These are phyloP conservation scores for Candida quercuum DNA, from an alignment of 805 yeast species.

Conservation along the genomic window DNA sequence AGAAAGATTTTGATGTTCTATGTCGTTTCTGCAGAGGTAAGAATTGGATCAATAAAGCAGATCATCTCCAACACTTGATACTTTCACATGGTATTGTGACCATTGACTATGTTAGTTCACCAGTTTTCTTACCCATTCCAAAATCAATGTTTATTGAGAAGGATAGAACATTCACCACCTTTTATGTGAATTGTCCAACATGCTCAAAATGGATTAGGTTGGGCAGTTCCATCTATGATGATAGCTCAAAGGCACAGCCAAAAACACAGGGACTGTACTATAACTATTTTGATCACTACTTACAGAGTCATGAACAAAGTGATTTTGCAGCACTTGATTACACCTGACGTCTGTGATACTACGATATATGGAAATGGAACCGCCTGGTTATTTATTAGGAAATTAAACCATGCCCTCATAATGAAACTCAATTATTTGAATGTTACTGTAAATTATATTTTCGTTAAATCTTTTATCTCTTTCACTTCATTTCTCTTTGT, in stretches of 20 bases:
- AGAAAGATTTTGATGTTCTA: slow-evolving; percentile 9
- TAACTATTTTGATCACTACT: slow-evolving; percentile 18
- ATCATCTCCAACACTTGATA: slow-evolving; percentile 16
- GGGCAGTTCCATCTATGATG: slow-evolving; percentile 8
- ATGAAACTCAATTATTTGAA: too few species aligned
- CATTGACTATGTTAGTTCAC: slow-evolving; percentile 1
- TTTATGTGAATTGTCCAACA: slow-evolving; percentile 15
- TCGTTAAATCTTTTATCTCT: too few species aligned
- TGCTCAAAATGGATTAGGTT: slow-evolving; percentile 19
- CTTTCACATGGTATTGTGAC: slow-evolving; percentile 21
- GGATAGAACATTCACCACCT: slow-evolving; percentile 3
- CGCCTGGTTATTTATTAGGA: too few species aligned
- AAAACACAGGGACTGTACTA: slow-evolving; percentile 17
- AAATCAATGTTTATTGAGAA: slow-evolving; percentile 10
- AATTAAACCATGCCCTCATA: too few species aligned
- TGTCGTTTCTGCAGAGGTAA: slow-evolving; percentile 24
- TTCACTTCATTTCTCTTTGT: too few species aligned
- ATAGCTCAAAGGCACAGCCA: neutral
- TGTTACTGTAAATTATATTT: too few species aligned
- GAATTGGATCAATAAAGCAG: slow-evolving; percentile 16
- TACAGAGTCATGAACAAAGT: slow-evolving; percentile 12
- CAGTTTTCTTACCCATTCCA: slow-evolving; percentile 15
- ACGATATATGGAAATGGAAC: too few species aligned
- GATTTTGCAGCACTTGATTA: too few species aligned
- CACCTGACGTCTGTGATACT: too few species aligned